A percentile compares a stretch with the other conserved stretches of the same genome.
These are phyloP conservation scores for Torulaspora franciscae DNA, from an alignment of 805 yeast genomes.

Conservation along the genomic window DNA sequence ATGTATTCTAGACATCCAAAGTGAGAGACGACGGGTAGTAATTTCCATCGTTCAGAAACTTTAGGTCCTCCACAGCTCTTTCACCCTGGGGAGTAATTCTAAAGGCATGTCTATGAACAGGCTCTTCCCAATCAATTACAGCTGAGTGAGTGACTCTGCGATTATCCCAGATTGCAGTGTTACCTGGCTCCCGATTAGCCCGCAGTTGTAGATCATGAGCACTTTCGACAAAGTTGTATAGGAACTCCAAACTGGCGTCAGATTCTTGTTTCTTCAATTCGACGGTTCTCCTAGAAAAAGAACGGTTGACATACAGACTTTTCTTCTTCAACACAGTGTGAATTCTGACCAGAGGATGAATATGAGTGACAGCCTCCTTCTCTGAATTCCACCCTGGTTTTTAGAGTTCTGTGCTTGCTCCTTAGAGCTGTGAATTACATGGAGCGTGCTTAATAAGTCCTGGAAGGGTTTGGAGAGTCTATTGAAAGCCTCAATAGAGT, in stretches of 20 bases:
- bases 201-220: constrained; percentile 63
- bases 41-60: constrained; percentile 32
- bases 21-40: constrained; percentile 18
- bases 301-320: constrained; percentile 51
- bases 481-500: constrained; percentile 63
- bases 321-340: constrained; percentile 70
- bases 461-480: constrained; percentile 64
- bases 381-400: constrained; percentile 57
- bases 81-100: constrained; percentile 72
- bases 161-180: constrained; percentile 78
- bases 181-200: constrained; percentile 64
- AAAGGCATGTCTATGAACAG: constrained; percentile 64
- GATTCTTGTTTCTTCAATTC: constrained; percentile 73
- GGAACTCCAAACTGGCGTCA: constrained; percentile 51
- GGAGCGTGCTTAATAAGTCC: constrained; percentile 53
- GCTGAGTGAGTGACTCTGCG: constrained; percentile 67
- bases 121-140: constrained; percentile 64
- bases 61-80: constrained; percentile 53
- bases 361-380: constrained; percentile 49
- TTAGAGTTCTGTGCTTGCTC: constrained; percentile 62
- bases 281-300: constrained; percentile 60
- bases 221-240: constrained; percentile 49
- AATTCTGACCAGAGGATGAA: constrained; percentile 66
- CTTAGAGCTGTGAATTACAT: constrained; percentile 64
- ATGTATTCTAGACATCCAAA: neutral